A percentile compares a stretch with the other conserved stretches of the same genome.
phyloP scores from a whole-genome alignment of 2,329 filamentous ascomycete species.

The Colletotrichum sp. region DNA sequence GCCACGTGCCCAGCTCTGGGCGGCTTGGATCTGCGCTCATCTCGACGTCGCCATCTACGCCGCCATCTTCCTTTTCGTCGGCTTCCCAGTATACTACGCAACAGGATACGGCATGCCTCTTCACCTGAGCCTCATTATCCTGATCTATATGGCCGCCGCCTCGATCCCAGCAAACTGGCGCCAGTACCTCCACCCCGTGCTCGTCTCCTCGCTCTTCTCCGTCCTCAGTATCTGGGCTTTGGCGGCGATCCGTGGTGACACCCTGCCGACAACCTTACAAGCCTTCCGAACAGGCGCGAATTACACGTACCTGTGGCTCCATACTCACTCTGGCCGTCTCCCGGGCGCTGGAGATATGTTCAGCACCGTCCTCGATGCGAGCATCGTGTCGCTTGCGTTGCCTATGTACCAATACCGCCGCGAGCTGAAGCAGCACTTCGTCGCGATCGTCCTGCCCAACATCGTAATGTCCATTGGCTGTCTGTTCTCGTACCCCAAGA shows the following conservation, averaged over 20 bases:
- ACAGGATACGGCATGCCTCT: constrained; percentile 56
- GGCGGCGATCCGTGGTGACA: constrained; percentile 46
- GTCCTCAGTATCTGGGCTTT: constrained; percentile 59
- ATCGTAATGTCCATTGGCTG: constrained; percentile 55
- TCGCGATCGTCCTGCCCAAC: constrained; percentile 59
- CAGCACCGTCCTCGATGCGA: constrained; percentile 58
- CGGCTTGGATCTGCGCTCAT: constrained; percentile 46
- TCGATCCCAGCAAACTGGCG: constrained; percentile 52
- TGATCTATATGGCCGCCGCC: constrained; percentile 56
- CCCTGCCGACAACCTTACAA: constrained; percentile 43
- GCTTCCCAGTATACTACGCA: constrained; percentile 59
- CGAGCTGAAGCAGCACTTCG: constrained; percentile 58
- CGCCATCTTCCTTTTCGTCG: constrained; percentile 51
- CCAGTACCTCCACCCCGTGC: constrained; percentile 61
- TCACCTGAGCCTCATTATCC: constrained; percentile 51
- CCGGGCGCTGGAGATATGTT: constrained; percentile 65
- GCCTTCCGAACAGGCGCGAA: constrained; percentile 57
- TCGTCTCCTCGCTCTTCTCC: constrained; percentile 58
- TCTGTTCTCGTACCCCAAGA: constrained; percentile 60
- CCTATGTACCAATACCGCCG: constrained; percentile 66
- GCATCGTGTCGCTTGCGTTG: constrained; percentile 62
- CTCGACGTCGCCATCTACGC: constrained; percentile 51
- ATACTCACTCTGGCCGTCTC: constrained; percentile 27
- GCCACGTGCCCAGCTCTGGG: constrained; percentile 55
- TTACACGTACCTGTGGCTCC: constrained; percentile 57